These are phyloP conservation scores for Phanerochaete sordida DNA, from an alignment of 768 basidiomycete species.

Conservation along the genomic window DNA sequence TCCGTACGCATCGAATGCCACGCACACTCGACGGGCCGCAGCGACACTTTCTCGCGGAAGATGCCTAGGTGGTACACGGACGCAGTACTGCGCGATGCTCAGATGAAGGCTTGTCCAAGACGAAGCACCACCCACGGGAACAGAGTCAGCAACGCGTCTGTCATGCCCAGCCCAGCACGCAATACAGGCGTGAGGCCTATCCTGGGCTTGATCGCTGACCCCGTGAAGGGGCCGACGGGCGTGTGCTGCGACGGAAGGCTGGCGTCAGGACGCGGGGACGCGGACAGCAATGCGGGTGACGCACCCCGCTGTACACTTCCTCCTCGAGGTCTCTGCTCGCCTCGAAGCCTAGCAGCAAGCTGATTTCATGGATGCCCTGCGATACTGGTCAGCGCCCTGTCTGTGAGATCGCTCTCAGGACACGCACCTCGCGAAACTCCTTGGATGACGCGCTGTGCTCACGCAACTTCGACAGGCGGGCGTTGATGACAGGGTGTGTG, in stretches of 20 bases:
- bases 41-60: slow-evolving; percentile 79
- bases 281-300: slow-evolving; percentile 18
- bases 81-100: slow-evolving; percentile 45
- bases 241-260: slow-evolving; percentile 59
- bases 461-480: slow-evolving; percentile 69
- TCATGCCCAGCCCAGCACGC: slow-evolving; percentile 92
- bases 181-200: slow-evolving; percentile 90
- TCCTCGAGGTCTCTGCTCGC: slow-evolving; percentile 69
- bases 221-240: slow-evolving; percentile 77
- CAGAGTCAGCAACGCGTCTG: slow-evolving; percentile 77
- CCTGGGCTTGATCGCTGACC: slow-evolving; percentile 67
- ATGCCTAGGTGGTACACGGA: slow-evolving; percentile 90
- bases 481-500: slow-evolving; percentile 70
- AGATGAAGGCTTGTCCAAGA: background rate
- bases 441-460: slow-evolving; percentile 57
- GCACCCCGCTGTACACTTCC: slow-evolving; percentile 60
- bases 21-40: slow-evolving; percentile 90
- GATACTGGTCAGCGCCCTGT: too few relatives aligned
- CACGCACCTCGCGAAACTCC: slow-evolving; percentile 72
- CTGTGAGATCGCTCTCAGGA: too few relatives aligned
- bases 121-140: slow-evolving; percentile 63
- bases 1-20: background rate
- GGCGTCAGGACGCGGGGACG: background rate
- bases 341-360: slow-evolving; percentile 79
- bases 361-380: slow-evolving; percentile 73